Evolutionary conservation across 1,284 basidiomycete genomes (phyloP).

Genomic region (Papiliotrema terrestris): DNA sequence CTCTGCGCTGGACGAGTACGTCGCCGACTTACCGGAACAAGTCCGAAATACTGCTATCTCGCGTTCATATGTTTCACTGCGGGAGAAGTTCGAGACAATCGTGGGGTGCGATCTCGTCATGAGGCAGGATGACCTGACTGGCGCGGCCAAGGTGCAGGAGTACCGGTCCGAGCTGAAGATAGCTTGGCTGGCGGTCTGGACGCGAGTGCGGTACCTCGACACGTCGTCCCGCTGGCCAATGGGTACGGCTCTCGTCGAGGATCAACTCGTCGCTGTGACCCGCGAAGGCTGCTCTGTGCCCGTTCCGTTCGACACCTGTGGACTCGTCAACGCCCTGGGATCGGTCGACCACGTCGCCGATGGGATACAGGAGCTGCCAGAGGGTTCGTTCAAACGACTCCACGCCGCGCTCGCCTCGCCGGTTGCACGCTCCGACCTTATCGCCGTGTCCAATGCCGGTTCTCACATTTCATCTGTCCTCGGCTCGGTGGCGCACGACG

Average conservation of each 20-base stretch:
- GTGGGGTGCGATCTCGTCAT: slow-evolving; percentile 79
- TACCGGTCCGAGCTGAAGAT: slow-evolving; percentile 80
- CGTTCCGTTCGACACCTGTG: slow-evolving; percentile 62
- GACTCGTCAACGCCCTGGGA: slow-evolving; percentile 52
- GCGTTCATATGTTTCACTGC: slow-evolving; percentile 59
- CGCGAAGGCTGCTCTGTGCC: slow-evolving; percentile 69
- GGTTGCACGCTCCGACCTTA: slow-evolving; percentile 22
- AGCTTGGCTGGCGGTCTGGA: slow-evolving; percentile 90
- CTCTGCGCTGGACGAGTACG: slow-evolving; percentile 76
- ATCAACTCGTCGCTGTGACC: slow-evolving; percentile 61
- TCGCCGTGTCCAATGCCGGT: slow-evolving; percentile 30
- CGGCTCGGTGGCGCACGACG: background rate
- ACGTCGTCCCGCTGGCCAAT: slow-evolving; percentile 79
- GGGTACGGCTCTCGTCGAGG: slow-evolving; percentile 17
- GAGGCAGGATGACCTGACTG: slow-evolving; percentile 69
- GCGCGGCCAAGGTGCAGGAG: slow-evolving; percentile 68
- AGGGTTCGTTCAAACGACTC: slow-evolving; percentile 17
- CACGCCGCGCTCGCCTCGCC: slow-evolving; percentile 28
- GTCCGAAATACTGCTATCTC: slow-evolving; percentile 17
- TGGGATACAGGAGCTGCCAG: slow-evolving; percentile 25
- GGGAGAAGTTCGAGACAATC: slow-evolving; percentile 72
- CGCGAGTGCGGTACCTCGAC: slow-evolving; percentile 80
- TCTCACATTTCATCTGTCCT: slow-evolving; percentile 1
- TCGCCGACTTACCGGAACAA: slow-evolving; percentile 54
- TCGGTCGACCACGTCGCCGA: slow-evolving; percentile 12